These are phyloP conservation scores for Sporisorium reilianum DNA, from an alignment of 1,284 basidiomycete species.

Conservation along the genomic window DNA sequence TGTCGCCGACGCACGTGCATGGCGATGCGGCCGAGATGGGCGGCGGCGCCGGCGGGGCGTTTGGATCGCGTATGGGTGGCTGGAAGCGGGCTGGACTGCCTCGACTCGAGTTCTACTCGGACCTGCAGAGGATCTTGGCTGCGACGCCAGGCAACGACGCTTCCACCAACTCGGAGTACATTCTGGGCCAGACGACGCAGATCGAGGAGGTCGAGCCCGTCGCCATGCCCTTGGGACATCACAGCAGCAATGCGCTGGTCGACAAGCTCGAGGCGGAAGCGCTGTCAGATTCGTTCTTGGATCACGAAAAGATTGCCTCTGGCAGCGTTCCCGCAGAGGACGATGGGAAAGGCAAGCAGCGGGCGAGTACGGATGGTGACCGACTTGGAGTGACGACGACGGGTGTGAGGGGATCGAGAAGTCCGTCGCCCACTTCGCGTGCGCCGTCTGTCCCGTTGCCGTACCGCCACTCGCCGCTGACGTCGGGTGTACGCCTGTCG, in stretches of 20 bases:
- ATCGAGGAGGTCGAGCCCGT: conserved; percentile 26
- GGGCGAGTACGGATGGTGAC: not conserved
- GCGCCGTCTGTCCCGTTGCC: conserved; percentile 31
- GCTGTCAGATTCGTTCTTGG: conserved; percentile 22
- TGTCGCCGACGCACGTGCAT: conserved; percentile 44
- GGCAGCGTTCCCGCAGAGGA: not conserved
- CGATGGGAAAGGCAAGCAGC: not conserved
- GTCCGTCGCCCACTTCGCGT: conserved; percentile 14
- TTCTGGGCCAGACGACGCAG: conserved; percentile 16
- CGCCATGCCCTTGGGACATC: conserved; percentile 39
- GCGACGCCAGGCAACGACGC: conserved; percentile 47
- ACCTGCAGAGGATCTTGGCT: conserved; percentile 34
- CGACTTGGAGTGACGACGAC: conserved; percentile 2
- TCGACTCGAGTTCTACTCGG: conserved; percentile 51
- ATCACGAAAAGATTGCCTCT: conserved; percentile 24
- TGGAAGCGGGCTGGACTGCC: conserved; percentile 50
- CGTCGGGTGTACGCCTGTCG: not conserved
- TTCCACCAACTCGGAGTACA: conserved; percentile 26
- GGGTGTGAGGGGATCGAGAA: conserved; percentile 4
- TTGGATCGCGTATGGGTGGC: conserved; percentile 33
- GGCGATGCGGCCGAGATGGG: conserved; percentile 43
- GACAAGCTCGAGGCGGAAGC: conserved; percentile 43
- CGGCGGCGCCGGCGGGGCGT: conserved; percentile 28
- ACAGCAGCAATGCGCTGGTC: conserved; percentile 25
- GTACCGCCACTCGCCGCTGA: conserved; percentile 26